These are phyloP conservation scores for Albugo laibachii DNA, from an alignment of 352 stramenopile species.

Conservation along the genomic window DNA sequence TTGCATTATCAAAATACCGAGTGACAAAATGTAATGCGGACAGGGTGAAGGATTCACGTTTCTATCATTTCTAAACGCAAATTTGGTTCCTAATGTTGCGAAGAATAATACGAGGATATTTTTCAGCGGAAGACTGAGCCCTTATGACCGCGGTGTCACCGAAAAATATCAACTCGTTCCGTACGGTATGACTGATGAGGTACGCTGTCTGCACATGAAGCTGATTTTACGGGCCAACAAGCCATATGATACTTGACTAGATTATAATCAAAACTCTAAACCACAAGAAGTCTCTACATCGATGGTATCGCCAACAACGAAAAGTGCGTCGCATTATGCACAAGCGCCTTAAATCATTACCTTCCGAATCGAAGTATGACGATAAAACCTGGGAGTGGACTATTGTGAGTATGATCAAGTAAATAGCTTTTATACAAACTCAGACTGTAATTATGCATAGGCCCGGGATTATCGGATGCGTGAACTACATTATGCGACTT, in stretches of 20 bases:
- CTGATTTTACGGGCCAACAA: no score
- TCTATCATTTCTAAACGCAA: no score
- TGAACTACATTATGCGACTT: slow-evolving; percentile 59
- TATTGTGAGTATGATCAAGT: slow-evolving; percentile 28
- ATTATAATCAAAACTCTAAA: no score
- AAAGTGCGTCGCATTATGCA: slow-evolving; percentile 16
- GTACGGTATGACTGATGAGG: slow-evolving; percentile 34
- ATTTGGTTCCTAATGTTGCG: no score
- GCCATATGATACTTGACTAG: neutral
- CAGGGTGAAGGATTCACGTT: no score
- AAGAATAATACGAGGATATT: no score
- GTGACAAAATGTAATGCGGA: no score
- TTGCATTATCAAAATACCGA: no score
- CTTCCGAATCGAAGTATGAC: slow-evolving; percentile 46
- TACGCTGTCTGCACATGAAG: no score
- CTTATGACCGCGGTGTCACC: slow-evolving; percentile 22
- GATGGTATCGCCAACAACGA: slow-evolving; percentile 26
- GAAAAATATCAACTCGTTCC: slow-evolving; percentile 24
- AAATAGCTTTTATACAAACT: slow-evolving; percentile 1
- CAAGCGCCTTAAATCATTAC: slow-evolving; percentile 18
- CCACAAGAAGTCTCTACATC: slow-evolving; percentile 11
- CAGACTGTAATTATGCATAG: slow-evolving; percentile 10
- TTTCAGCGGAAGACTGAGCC: no score
- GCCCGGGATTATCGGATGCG: slow-evolving; percentile 59
- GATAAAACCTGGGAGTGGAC: slow-evolving; percentile 88